Evolutionary conservation across 2,329 filamentous ascomycete genomes (phyloP).

Genomic region (Fusarium robinianum): DNA sequence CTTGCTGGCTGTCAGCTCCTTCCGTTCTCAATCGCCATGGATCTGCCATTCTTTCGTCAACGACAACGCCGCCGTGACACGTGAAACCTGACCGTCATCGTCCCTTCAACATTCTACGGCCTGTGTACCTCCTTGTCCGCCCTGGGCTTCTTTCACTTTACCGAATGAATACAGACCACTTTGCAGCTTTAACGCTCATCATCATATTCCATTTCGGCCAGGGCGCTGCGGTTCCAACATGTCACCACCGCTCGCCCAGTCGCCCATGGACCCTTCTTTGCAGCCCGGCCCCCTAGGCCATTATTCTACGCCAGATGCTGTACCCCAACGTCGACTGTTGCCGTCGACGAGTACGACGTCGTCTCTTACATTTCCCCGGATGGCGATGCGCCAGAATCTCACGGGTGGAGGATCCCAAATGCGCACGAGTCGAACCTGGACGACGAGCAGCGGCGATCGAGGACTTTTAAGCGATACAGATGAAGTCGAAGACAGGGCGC

Average conservation of each 20-base stretch:
- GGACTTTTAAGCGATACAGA: constrained; percentile 54
- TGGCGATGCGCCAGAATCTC: constrained; percentile 32
- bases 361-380: constrained; percentile 34
- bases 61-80: constrained; percentile 24
- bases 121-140: constrained; percentile 8
- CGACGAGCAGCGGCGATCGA: constrained; percentile 57
- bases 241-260: not conserved
- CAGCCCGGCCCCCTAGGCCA: constrained; percentile 18
- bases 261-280: constrained; percentile 26
- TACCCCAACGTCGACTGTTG: constrained; percentile 21
- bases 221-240: not conserved
- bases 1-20: constrained; percentile 1
- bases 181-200: constrained; percentile 17
- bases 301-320: constrained; percentile 18
- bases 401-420: constrained; percentile 30
- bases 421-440: constrained; percentile 60
- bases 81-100: constrained; percentile 20
- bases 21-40: constrained; percentile 27
- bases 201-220: not conserved
- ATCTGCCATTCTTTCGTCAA: constrained; percentile 20
- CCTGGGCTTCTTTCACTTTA: not conserved
- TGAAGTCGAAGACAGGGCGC: constrained; percentile 52
- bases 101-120: constrained; percentile 11
- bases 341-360: constrained; percentile 37
- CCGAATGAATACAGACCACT: constrained; percentile 1